Conservation (phyloP, 106 monocot genomes). For the Chionographis japonica region DNA sequence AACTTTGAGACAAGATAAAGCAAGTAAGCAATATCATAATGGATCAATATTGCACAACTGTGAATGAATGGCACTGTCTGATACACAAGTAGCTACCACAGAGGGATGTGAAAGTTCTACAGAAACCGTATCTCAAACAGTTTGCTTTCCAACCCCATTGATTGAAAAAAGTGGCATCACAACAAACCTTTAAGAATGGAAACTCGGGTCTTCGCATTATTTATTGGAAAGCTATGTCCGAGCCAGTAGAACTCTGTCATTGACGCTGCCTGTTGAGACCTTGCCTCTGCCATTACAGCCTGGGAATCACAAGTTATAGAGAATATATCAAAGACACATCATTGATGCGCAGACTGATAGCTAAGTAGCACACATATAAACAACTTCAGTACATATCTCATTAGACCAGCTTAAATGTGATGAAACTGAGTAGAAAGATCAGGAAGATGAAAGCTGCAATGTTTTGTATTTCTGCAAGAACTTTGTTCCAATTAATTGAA, state of each 20-base stretch:
- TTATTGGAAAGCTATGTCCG: slow-evolving; percentile 89
- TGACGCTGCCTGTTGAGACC: slow-evolving; percentile 83
- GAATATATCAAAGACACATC: neutral
- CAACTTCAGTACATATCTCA: too few relatives aligned
- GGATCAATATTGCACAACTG: too few relatives aligned
- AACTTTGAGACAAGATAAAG: slow-evolving; percentile 1
- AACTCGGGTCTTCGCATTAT: slow-evolving; percentile 91
- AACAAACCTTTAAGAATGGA: slow-evolving; percentile 91
- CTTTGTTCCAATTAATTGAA: too few relatives aligned
- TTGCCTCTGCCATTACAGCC: slow-evolving; percentile 95
- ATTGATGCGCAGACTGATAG: too few relatives aligned
- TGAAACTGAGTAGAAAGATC: too few relatives aligned
- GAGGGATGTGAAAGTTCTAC: neutral
- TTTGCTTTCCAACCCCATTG: neutral
- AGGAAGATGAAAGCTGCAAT: too few relatives aligned
- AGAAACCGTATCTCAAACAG: neutral
- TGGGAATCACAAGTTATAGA: slow-evolving; percentile 20
- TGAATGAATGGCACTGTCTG: too few relatives aligned
- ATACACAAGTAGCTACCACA: too few relatives aligned
- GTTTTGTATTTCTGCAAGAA: too few relatives aligned
- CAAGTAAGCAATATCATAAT: too few relatives aligned
- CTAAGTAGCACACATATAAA: too few relatives aligned
- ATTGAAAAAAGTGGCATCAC: neutral
- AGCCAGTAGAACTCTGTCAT: slow-evolving; percentile 98
- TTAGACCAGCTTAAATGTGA: too few relatives aligned